Conservation (phyloP, 1,139 yeast species). For the Nematodospora anomalae region DNA sequence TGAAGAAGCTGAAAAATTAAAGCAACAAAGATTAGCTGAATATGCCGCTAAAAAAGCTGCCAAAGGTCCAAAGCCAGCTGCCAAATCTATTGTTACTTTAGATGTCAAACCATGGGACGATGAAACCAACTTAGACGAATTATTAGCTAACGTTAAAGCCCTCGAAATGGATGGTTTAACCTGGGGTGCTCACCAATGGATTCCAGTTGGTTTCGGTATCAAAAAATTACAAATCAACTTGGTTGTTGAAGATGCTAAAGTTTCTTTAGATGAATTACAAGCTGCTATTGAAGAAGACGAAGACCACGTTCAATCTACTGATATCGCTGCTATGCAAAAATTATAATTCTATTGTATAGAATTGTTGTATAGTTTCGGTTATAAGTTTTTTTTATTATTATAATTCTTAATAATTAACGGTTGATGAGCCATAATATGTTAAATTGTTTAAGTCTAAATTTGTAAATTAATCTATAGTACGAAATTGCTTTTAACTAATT, state of each 20-base stretch:
- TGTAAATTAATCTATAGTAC: background rate
- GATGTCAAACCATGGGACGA: slow-evolving; percentile 99
- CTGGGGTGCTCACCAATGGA: slow-evolving; percentile 98
- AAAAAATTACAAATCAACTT: slow-evolving; percentile 98
- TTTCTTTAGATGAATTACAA: slow-evolving; percentile 90
- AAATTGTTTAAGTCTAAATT: too few relatives aligned
- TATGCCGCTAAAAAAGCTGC: slow-evolving; percentile 97
- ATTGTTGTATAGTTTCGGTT: background rate
- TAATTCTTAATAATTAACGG: background rate
- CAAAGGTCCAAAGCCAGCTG: slow-evolving; percentile 97
- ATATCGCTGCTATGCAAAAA: slow-evolving; percentile 97
- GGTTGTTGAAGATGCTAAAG: slow-evolving; percentile 97
- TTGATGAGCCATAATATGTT: background rate
- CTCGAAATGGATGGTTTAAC: slow-evolving; percentile 87
- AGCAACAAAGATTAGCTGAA: slow-evolving; percentile 96
- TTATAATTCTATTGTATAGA: slow-evolving; percentile 51
- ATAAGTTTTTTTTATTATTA: background rate
- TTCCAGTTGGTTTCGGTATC: slow-evolving; percentile 99
- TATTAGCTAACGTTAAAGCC: slow-evolving; percentile 82
- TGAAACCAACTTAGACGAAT: slow-evolving; percentile 90
- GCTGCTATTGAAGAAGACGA: slow-evolving; percentile 86
- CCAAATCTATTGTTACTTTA: slow-evolving; percentile 93
- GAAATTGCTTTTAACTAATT: too few relatives aligned
- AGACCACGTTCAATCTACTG: slow-evolving; percentile 99
- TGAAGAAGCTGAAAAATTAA: slow-evolving; percentile 93